These are phyloP conservation scores for Begonia loranthoides DNA, from an alignment of 306 rosid species.

Conservation along the genomic window DNA sequence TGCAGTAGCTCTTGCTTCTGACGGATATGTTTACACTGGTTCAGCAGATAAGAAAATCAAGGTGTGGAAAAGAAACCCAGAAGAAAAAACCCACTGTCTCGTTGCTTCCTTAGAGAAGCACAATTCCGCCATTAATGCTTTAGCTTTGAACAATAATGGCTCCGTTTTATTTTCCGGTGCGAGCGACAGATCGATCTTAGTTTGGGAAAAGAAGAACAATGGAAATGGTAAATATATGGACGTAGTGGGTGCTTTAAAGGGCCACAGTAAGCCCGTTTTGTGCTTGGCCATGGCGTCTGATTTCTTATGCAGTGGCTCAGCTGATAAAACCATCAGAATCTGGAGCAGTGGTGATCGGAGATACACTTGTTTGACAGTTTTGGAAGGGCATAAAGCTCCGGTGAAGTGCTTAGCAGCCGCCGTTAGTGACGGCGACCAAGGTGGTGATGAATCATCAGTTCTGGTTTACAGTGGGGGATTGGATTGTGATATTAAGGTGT, in stretches of 20 bases:
- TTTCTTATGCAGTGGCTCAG: conserved; percentile 78
- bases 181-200: conserved; percentile 65
- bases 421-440: conserved; percentile 12
- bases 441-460: conserved; percentile 9
- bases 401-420: conserved; percentile 57
- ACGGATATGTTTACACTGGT: conserved; percentile 67
- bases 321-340: conserved; percentile 58
- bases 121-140: conserved; percentile 66
- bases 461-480: conserved; percentile 68
- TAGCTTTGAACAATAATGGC: conserved; percentile 52
- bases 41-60: conserved; percentile 74
- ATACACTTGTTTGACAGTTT: conserved; percentile 47
- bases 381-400: conserved; percentile 72
- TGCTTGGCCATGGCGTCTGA: conserved; percentile 51
- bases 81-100: conserved; percentile 33
- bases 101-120: conserved; percentile 55
- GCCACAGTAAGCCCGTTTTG: conserved; percentile 56
- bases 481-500: conserved; percentile 61
- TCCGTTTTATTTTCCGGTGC: conserved; percentile 68
- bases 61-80: conserved; percentile 46
- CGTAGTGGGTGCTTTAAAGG: conserved; percentile 56
- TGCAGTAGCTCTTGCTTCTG: conserved; percentile 45
- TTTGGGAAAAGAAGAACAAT: conserved; percentile 36
- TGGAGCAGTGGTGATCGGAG: conserved; percentile 51
- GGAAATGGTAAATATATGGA: conserved; percentile 17